phyloP scores from a whole-genome alignment of 2,329 filamentous ascomycete genomes.

The Penicillium frequentans region DNA sequence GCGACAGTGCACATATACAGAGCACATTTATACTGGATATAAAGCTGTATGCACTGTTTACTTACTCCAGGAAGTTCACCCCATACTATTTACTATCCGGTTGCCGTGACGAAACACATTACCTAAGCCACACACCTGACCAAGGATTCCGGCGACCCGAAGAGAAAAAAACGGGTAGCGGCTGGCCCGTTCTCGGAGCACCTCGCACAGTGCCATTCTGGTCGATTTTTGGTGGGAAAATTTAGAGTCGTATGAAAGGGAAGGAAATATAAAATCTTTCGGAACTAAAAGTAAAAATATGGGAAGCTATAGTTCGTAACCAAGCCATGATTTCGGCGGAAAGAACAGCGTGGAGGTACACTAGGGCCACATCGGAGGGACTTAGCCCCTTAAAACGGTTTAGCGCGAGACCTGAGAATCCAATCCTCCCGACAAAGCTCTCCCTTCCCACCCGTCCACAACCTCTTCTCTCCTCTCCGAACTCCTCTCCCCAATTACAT shows the following conservation, averaged over 20 bases:
- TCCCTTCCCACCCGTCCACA: conserved; percentile 44
- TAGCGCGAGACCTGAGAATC: conserved; percentile 43
- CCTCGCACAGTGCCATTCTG: background rate
- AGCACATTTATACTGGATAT: background rate
- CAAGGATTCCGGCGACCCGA: conserved; percentile 38
- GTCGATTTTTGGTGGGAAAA: background rate
- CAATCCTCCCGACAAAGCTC: conserved; percentile 43
- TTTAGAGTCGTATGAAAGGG: conserved; percentile 14
- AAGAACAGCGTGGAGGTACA: conserved; percentile 26
- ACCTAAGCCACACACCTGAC: conserved; percentile 33
- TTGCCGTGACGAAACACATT: conserved; percentile 38
- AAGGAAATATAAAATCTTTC: background rate
- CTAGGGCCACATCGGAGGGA: conserved; percentile 43
- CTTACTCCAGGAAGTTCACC: background rate
- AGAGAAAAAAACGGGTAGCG: conserved; percentile 33
- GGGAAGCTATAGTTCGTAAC: background rate
- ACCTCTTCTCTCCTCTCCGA: conserved; percentile 40
- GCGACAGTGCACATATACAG: background rate
- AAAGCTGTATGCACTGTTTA: background rate
- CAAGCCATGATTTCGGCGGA: background rate
- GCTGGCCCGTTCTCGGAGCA: conserved; percentile 25
- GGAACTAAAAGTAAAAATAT: background rate
- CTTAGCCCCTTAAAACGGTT: conserved; percentile 38
- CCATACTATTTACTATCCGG: conserved; percentile 10
- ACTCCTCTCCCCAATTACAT: conserved; percentile 42